Evolutionary conservation across 2,329 filamentous ascomycete genomes (phyloP).

Genomic region (Neofusicoccum sp.): DNA sequence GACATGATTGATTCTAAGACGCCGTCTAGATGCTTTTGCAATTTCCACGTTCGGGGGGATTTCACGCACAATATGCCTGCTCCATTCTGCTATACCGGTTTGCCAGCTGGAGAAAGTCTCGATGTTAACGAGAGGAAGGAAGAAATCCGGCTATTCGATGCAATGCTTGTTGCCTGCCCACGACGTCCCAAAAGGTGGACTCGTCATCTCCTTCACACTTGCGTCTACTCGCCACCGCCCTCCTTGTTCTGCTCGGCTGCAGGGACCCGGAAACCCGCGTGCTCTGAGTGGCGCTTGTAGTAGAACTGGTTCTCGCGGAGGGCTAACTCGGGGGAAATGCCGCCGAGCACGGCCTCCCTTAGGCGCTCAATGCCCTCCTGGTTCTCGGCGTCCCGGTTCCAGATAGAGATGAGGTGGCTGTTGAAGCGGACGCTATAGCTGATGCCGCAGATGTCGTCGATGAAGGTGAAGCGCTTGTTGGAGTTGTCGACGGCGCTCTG

Average conservation of each 20-base stretch:
- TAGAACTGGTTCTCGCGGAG: conserved; percentile 68
- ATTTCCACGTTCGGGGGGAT: neutral
- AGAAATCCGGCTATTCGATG: neutral
- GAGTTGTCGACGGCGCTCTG: conserved; percentile 65
- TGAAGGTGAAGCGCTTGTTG: conserved; percentile 53
- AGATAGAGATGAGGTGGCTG: conserved; percentile 82
- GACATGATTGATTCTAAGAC: neutral
- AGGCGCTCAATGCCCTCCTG: conserved; percentile 74
- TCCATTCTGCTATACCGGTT: neutral
- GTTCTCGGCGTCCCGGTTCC: conserved; percentile 86
- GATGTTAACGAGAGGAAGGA: neutral
- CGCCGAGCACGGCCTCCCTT: conserved; percentile 68
- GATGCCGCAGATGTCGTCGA: conserved; percentile 83
- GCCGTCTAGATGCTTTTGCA: conserved; percentile 8
- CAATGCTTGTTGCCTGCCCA: neutral
- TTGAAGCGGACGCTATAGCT: conserved; percentile 87
- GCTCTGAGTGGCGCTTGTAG: conserved; percentile 89
- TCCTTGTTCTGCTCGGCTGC: neutral
- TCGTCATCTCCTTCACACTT: too few relatives aligned
- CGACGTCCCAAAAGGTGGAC: neutral
- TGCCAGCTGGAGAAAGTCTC: neutral
- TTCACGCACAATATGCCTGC: neutral
- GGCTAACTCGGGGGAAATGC: conserved; percentile 69
- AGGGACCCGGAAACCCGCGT: conserved; percentile 64
- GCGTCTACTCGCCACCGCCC: neutral